Evolutionary conservation across 2,329 filamentous ascomycete genomes (phyloP).

Genomic region (Cladosporium colombiae): DNA sequence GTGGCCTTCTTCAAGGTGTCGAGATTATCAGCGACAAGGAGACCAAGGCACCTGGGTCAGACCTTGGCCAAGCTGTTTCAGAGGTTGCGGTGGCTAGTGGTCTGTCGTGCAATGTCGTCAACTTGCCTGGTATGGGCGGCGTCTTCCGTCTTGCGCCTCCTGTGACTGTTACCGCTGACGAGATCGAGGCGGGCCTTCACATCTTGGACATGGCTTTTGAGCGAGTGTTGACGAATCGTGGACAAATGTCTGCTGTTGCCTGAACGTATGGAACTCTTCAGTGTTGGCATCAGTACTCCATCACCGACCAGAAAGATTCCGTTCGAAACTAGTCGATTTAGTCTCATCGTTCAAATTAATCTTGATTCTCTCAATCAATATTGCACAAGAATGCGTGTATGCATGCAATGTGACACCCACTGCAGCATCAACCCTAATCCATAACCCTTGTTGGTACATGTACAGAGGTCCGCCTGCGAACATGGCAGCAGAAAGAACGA

Average conservation of each 20-base stretch:
- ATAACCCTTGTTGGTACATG: background rate
- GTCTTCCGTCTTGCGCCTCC: constrained; percentile 30
- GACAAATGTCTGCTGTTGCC: background rate
- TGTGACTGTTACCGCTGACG: constrained; percentile 27
- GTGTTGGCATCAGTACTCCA: background rate
- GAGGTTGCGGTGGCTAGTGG: constrained; percentile 26
- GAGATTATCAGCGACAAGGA: constrained; percentile 27
- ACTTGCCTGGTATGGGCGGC: constrained; percentile 27
- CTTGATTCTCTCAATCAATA: background rate
- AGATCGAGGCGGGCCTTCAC: constrained; percentile 48
- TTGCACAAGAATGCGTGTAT: background rate
- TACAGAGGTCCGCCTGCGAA: background rate
- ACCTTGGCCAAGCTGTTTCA: constrained; percentile 28
- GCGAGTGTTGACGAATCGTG: constrained; percentile 14
- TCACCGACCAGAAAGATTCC: background rate
- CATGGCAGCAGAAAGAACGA: too few species aligned
- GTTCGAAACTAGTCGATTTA: background rate
- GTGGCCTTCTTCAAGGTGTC: constrained; percentile 28
- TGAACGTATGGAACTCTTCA: too few species aligned
- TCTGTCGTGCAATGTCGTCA: constrained; percentile 30
- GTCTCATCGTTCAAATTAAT: background rate
- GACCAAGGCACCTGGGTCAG: constrained; percentile 26
- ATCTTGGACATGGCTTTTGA: constrained; percentile 59
- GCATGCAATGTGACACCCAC: background rate
- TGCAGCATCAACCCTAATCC: background rate